A percentile compares a stretch with the other conserved stretches of the same genome.
Evolutionary conservation across 768 basidiomycete genomes (phyloP).

Genomic region (Amanita phalloides): DNA sequence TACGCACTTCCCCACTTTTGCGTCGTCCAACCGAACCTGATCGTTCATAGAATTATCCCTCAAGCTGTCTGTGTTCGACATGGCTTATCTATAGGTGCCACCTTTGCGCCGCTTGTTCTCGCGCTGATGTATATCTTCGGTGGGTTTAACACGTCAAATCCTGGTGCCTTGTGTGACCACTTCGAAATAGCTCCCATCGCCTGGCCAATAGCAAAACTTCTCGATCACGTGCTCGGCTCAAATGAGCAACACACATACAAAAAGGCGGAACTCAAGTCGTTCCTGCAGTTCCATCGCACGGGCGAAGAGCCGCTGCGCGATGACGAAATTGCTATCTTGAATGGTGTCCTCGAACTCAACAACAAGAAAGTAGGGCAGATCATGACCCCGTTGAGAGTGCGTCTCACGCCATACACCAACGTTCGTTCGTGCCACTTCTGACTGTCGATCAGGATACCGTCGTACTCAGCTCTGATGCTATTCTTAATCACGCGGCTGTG

Average conservation of each 20-base stretch:
- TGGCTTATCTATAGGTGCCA: slow-evolving; percentile 73
- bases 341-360: slow-evolving; percentile 71
- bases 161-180: not conserved
- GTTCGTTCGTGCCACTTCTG: not conserved
- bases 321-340: slow-evolving; percentile 74
- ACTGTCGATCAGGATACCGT: slow-evolving; percentile 58
- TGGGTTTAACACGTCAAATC: slow-evolving; percentile 8
- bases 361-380: slow-evolving; percentile 66
- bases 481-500: slow-evolving; percentile 70
- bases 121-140: slow-evolving; percentile 57
- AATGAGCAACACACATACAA: slow-evolving; percentile 71
- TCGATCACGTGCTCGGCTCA: slow-evolving; percentile 73
- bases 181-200: slow-evolving; percentile 55
- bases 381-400: slow-evolving; percentile 75
- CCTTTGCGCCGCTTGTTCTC: slow-evolving; percentile 66
- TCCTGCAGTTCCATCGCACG: slow-evolving; percentile 69
- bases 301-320: slow-evolving; percentile 72
- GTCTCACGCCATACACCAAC: slow-evolving; percentile 17
- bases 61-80: slow-evolving; percentile 70
- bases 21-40: not conserved
- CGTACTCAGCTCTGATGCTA: slow-evolving; percentile 64
- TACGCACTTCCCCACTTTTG: slow-evolving; percentile 30
- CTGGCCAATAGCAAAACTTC: slow-evolving; percentile 69
- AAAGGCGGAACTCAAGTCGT: slow-evolving; percentile 71
- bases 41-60: slow-evolving; percentile 40